Evolutionary conservation across 306 rosid species (phyloP).

Genomic region (Sesbania bispinosa): DNA sequence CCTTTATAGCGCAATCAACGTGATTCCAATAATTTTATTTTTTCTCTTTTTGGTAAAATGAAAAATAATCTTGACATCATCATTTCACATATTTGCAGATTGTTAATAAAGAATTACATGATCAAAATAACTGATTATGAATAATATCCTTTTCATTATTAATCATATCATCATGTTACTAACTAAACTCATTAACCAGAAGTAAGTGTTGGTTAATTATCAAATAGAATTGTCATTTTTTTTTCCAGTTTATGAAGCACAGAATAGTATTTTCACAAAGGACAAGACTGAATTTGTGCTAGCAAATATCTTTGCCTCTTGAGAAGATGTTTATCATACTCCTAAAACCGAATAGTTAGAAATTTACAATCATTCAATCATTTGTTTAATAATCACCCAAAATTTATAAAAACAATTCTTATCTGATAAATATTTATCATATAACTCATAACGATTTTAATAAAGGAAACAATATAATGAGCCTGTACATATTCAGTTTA

Average conservation of each 20-base stretch:
- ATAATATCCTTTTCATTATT: background rate
- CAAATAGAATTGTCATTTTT: background rate
- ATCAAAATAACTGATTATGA: background rate
- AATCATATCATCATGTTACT: conserved; percentile 14
- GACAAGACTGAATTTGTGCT: conserved; percentile 3
- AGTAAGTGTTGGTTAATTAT: background rate
- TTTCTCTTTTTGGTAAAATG: background rate
- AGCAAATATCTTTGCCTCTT: background rate
- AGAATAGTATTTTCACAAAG: background rate
- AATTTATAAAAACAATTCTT: background rate
- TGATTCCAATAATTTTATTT: background rate
- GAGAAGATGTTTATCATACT: conserved; percentile 1
- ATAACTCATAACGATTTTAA: background rate
- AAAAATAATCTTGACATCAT: background rate
- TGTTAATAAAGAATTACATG: background rate
- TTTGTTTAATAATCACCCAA: background rate
- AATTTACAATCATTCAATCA: no score
- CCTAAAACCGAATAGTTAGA: background rate
- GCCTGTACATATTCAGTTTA: no score
- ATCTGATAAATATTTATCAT: background rate
- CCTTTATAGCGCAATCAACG: conserved; percentile 8
- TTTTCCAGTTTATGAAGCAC: background rate
- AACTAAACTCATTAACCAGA: conserved; percentile 9
- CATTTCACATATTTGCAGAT: conserved; percentile 13
- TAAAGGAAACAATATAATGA: no score